Evolutionary conservation across 768 basidiomycete species (phyloP).

Genomic region (Kwoniella newhampshirensis): DNA sequence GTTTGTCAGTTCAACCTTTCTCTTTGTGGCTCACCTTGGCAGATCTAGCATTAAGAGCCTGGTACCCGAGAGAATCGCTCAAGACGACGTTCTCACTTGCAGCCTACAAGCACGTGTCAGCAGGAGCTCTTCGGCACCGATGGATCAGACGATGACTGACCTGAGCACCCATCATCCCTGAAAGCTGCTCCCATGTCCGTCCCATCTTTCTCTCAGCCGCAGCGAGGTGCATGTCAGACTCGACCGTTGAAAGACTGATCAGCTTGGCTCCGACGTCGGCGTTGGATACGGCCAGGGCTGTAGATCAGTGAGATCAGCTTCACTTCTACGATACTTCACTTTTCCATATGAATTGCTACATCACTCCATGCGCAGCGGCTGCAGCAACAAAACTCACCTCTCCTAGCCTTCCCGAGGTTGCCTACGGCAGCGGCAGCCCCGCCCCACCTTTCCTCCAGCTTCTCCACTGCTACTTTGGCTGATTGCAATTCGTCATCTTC

Average conservation of each 20-base stretch:
- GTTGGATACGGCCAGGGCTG: slow-evolving; percentile 75
- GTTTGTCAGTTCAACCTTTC: not conserved
- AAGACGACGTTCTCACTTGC: slow-evolving; percentile 92
- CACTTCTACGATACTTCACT: not conserved
- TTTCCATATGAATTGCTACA: too few relatives aligned
- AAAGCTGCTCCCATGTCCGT: slow-evolving; percentile 78
- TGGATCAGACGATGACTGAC: slow-evolving; percentile 31
- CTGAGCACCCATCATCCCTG: slow-evolving; percentile 86
- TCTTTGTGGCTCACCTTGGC: slow-evolving; percentile 63
- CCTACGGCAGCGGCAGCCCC: slow-evolving; percentile 89
- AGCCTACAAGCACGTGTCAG: slow-evolving; percentile 54
- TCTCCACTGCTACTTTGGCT: slow-evolving; percentile 87
- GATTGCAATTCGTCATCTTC: slow-evolving; percentile 90
- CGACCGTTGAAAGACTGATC: slow-evolving; percentile 81
- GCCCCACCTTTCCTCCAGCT: slow-evolving; percentile 86
- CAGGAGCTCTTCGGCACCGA: not conserved
- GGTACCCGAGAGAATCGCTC: slow-evolving; percentile 94
- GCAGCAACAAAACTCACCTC: slow-evolving; percentile 60
- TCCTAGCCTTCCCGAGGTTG: slow-evolving; percentile 73
- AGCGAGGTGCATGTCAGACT: slow-evolving; percentile 78
- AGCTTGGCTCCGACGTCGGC: slow-evolving; percentile 92
- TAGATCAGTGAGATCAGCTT: not conserved
- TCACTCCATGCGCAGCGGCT: not conserved
- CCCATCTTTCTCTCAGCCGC: slow-evolving; percentile 79
- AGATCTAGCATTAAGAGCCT: slow-evolving; percentile 92